Evolutionary conservation across 1,139 yeast genomes (phyloP).

Genomic region (Blastobotrys arbuscula): DNA sequence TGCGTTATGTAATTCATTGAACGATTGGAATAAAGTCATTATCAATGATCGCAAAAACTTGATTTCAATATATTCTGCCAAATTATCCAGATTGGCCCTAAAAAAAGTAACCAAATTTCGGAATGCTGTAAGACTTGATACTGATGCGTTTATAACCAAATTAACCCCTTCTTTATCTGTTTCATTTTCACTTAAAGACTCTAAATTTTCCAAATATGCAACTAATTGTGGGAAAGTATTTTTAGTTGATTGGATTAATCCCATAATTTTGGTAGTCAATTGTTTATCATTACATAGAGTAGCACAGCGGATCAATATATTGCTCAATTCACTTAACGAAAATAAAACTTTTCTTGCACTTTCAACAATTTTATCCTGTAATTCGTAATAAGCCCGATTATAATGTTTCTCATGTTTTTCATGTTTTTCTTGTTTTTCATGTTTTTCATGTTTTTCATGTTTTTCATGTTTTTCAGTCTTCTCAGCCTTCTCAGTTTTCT

Average conservation of each 20-base stretch:
- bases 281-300: constrained; percentile 63
- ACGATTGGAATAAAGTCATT: constrained; percentile 64
- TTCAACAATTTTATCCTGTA: constrained; percentile 27
- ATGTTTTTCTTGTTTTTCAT: no score
- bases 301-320: constrained; percentile 59
- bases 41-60: constrained; percentile 69
- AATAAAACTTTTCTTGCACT: constrained; percentile 36
- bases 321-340: constrained; percentile 60
- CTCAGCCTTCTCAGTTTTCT: background rate
- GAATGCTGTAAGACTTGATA: constrained; percentile 22
- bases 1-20: constrained; percentile 71
- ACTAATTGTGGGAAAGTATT: constrained; percentile 25
- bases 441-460: constrained; percentile 30
- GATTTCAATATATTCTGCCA: constrained; percentile 47
- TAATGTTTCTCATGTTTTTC: no score
- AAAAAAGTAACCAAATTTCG: constrained; percentile 22
- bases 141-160: constrained; percentile 15
- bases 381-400: constrained; percentile 17
- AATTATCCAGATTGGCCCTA: constrained; percentile 21
- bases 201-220: constrained; percentile 21
- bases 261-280: constrained; percentile 53
- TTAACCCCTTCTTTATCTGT: constrained; percentile 10
- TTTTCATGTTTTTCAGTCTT: background rate
- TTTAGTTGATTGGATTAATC: constrained; percentile 51
- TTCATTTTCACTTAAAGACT: background rate